Evolutionary conservation across 495 filamentous ascomycete genomes (phyloP).

Genomic region (Tuber calosporum): DNA sequence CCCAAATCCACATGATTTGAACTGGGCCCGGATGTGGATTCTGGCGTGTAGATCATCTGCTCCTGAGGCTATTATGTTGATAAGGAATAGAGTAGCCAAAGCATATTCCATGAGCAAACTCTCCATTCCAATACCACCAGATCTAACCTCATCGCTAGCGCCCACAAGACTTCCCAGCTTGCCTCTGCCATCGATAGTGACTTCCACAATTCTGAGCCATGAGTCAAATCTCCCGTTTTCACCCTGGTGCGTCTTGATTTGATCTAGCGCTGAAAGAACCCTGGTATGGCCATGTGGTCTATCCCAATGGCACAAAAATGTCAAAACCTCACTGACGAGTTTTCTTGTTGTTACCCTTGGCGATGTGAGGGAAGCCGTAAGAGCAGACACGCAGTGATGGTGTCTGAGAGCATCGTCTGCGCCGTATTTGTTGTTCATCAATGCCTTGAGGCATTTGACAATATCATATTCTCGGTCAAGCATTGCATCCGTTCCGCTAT

Average conservation of each 20-base stretch:
- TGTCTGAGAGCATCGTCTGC: constrained; percentile 93
- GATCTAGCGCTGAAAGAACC: constrained; percentile 87
- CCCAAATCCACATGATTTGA: constrained; percentile 92
- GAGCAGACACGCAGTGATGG: constrained; percentile 77
- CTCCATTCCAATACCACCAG: constrained; percentile 97
- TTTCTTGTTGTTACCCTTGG: constrained; percentile 87
- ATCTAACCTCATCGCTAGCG: constrained; percentile 92
- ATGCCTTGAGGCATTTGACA: constrained; percentile 88
- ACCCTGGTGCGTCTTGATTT: constrained; percentile 77
- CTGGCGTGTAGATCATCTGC: constrained; percentile 86
- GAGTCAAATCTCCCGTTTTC: constrained; percentile 96
- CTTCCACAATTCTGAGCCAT: constrained; percentile 98
- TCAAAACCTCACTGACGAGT: constrained; percentile 91
- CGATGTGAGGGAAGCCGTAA: constrained; percentile 80
- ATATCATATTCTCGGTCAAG: constrained; percentile 95
- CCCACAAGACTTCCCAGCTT: constrained; percentile 98
- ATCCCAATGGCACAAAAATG: constrained; percentile 90
- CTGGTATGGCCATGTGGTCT: constrained; percentile 84
- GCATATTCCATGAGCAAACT: constrained; percentile 99
- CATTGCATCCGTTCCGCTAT: constrained; percentile 44
- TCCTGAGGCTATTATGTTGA: constrained; percentile 95
- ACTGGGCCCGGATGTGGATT: constrained; percentile 91
- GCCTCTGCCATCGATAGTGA: constrained; percentile 90
- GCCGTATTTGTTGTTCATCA: constrained; percentile 99
- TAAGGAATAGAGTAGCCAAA: constrained; percentile 83